Conservation (phyloP, 371 early-diverging fungal species). For the Rhizopus arrhizus region DNA sequence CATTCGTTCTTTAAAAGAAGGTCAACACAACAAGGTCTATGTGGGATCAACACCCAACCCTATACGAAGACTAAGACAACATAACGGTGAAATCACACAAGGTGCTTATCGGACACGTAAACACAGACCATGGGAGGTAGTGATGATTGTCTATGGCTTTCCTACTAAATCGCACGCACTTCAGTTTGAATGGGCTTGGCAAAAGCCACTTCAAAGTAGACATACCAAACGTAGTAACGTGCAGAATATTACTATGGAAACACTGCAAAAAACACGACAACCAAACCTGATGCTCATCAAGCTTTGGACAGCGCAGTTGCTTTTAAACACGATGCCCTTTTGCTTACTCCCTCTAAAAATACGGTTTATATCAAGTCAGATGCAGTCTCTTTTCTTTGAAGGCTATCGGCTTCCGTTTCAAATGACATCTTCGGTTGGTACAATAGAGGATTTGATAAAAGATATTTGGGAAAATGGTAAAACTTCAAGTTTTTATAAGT, state of each 20-base stretch:
- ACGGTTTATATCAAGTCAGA: conserved; percentile 19
- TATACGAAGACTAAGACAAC: conserved; percentile 24
- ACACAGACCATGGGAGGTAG: conserved; percentile 30
- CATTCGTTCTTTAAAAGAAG: conserved; percentile 27
- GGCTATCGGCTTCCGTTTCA: conserved; percentile 12
- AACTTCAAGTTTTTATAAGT: neutral
- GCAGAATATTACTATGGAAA: conserved; percentile 1
- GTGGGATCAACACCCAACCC: conserved; percentile 35
- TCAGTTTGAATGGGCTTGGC: conserved; percentile 35
- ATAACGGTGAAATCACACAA: conserved; percentile 34
- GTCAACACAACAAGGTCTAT: conserved; percentile 25
- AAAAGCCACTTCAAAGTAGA: conserved; percentile 27
- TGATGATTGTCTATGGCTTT: conserved; percentile 32
- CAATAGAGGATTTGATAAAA: conserved; percentile 14
- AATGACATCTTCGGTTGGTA: conserved; percentile 17
- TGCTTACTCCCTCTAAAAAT: conserved; percentile 22
- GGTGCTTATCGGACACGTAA: conserved; percentile 26
- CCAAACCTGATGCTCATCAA: conserved; percentile 22
- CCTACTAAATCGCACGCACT: conserved; percentile 22
- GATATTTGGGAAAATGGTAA: conserved; percentile 9
- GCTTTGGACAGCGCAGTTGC: conserved; percentile 26
- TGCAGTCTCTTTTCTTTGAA: conserved; percentile 20
- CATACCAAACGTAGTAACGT: conserved; percentile 14
- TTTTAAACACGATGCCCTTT: conserved; percentile 25
- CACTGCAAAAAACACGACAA: conserved; percentile 1